phyloP scores from a whole-genome alignment of 2,329 filamentous ascomycete species.

The Trichophyton schoenleinii region DNA sequence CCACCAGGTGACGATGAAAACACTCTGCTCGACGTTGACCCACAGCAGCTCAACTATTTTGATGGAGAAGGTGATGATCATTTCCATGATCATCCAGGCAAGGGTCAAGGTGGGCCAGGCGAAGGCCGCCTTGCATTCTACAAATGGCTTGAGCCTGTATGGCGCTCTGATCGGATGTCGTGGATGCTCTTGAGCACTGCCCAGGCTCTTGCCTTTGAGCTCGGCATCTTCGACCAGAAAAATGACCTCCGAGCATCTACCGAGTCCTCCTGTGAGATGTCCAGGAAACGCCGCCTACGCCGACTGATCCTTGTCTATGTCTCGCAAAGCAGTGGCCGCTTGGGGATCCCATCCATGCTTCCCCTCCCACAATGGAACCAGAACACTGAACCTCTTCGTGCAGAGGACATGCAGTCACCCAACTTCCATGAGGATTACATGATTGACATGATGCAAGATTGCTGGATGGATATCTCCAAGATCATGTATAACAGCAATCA shows the following conservation, averaged over 20 bases:
- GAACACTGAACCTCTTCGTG: conserved; percentile 24
- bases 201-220: conserved; percentile 78
- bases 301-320: conserved; percentile 81
- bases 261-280: conserved; percentile 47
- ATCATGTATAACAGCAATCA: conserved; percentile 87
- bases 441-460: conserved; percentile 56
- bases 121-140: conserved; percentile 72
- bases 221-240: conserved; percentile 88
- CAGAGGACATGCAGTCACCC: conserved; percentile 14
- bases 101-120: conserved; percentile 47
- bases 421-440: conserved; percentile 20
- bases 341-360: conserved; percentile 90
- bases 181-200: conserved; percentile 95
- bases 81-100: conserved; percentile 24
- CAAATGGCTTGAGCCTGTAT: conserved; percentile 91
- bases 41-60: conserved; percentile 55
- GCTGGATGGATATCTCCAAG: conserved; percentile 87
- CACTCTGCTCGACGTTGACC: conserved; percentile 54
- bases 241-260: conserved; percentile 54
- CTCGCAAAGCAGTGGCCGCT: conserved; percentile 80
- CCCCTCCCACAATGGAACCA: conserved; percentile 41
- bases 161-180: conserved; percentile 89
- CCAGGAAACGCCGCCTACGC: conserved; percentile 71
- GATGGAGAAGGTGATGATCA: conserved; percentile 35
- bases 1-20: conserved; percentile 59